Base-by-base conservation (phyloP, 148 eudicot genomes). In the Polygonum aviculare region DNA sequence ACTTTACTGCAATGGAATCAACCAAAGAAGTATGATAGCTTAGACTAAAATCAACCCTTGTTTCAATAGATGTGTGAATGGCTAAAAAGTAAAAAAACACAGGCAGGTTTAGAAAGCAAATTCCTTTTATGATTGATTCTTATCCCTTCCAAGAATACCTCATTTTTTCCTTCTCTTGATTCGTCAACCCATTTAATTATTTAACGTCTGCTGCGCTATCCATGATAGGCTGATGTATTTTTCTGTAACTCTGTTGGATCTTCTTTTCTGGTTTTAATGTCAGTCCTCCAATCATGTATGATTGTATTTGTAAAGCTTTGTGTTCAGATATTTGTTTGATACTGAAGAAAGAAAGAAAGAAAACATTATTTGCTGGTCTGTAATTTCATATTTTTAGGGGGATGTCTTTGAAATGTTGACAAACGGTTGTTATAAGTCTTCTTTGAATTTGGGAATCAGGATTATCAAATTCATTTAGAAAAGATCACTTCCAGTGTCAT, bases 21-120 rank as follows among this genome's bases (percentile, higher is more conserved):
- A 47, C 98, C 98, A 16, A 95, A 89, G 83, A 95, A 95, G 73
- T 92, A 80, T 71, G 96, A 95, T 48, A 69, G 79, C 79, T 77
- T 77, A 77, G 79, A 77, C 62, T 77, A 40, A 77, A 49, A 33
- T 14, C 44, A 31, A 36, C 41, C 41, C 12, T 62, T 26, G 71
- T 33, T 65, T 65, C n/a, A 36, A 36, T 65, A 65, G 71, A 60
- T 60, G 69, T 31, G 69, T 21, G 7, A 26, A 59, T 59, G 67
- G 67, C 59, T 52, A 52, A 59, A 22, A 59, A 7, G 26, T 26
- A 26, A 52, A 59, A 22, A 59, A 63, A 14, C 33, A 33, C 40
- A 63, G 40, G 71, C 18, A 65, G 16, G 18, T 65, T 36, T 36
- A 2, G 60, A 48, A 72, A 72, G 81, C 82, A 48, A 18, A 75